A percentile compares a stretch with the other conserved stretches of the same genome.
phyloP scores from a whole-genome alignment of 2,329 filamentous ascomycete genomes.

The Aspergillus pseudotamarii region DNA sequence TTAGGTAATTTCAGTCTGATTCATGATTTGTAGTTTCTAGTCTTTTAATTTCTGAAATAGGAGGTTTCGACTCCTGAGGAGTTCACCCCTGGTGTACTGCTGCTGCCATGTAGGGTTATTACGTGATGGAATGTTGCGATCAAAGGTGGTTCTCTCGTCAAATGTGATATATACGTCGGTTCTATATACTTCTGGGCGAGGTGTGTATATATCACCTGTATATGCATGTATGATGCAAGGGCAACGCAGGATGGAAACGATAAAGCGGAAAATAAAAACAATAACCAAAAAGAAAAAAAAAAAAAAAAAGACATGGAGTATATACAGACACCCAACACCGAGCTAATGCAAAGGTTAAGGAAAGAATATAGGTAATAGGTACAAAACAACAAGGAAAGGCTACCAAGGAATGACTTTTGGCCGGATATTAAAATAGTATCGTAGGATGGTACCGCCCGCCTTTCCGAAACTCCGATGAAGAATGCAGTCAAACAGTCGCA shows the following conservation, averaged over 20 bases:
- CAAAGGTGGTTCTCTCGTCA: not conserved
- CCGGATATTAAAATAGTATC: constrained; percentile 8
- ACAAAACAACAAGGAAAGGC: constrained; percentile 1
- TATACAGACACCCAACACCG: constrained; percentile 10
- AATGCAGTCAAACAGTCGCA: constrained; percentile 3
- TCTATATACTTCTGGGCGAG: not conserved
- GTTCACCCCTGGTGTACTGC: not conserved
- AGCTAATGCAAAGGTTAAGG: constrained; percentile 15
- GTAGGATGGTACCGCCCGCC: constrained; percentile 1
- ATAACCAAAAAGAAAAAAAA: not conserved
- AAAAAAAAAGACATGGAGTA: not conserved
- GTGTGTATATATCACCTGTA: constrained; percentile 1
- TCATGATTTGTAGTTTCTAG: not conserved
- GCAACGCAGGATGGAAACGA: not conserved
- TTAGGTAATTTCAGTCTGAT: not conserved
- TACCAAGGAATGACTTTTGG: constrained; percentile 10
- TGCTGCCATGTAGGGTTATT: not conserved
- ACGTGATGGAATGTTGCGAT: not conserved
- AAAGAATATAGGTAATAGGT: constrained; percentile 10
- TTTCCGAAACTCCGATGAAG: constrained; percentile 6
- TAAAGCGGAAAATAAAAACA: not conserved
- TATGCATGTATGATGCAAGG: constrained; percentile 6
- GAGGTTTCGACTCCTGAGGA: not conserved
- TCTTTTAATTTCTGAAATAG: not conserved
- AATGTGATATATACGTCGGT: not conserved